Percentiles rank a stretch among this genome's conserved stretches.
Evolutionary conservation across 2,329 filamentous ascomycete species (phyloP).

Genomic region (Aspergillus brunneoviolaceus): DNA sequence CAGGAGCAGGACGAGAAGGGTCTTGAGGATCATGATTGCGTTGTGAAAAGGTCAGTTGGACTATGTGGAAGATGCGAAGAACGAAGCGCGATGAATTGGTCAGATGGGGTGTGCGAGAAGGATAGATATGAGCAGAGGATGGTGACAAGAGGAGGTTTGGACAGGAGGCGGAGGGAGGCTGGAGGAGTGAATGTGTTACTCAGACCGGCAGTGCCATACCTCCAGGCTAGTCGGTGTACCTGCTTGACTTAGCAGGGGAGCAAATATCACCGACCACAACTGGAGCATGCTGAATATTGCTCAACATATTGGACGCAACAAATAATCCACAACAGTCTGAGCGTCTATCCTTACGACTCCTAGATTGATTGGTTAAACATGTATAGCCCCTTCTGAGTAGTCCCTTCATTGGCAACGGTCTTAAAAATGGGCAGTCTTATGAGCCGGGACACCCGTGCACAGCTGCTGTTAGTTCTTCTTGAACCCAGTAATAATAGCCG

Average conservation of each 20-base stretch:
- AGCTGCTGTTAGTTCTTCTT: conserved; percentile 40
- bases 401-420: too few species aligned
- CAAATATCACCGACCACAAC: not conserved
- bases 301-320: too few species aligned
- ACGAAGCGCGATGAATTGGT: not conserved
- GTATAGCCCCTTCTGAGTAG: too few species aligned
- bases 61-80: not conserved
- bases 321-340: too few species aligned
- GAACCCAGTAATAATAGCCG: conserved; percentile 40
- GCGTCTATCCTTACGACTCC: too few species aligned
- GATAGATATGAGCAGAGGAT: not conserved
- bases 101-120: too few species aligned
- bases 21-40: not conserved
- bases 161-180: not conserved
- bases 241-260: too few species aligned
- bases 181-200: not conserved
- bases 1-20: not conserved
- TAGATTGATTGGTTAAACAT: too few species aligned
- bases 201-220: not conserved
- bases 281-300: not conserved
- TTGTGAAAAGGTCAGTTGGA: not conserved
- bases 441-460: conserved; percentile 38
- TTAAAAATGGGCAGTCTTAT: too few species aligned
- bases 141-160: not conserved
- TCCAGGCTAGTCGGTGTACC: too few species aligned